Base-by-base conservation (phyloP, 2,329 filamentous ascomycete genomes). In the Camptophora hylomeconis region DNA sequence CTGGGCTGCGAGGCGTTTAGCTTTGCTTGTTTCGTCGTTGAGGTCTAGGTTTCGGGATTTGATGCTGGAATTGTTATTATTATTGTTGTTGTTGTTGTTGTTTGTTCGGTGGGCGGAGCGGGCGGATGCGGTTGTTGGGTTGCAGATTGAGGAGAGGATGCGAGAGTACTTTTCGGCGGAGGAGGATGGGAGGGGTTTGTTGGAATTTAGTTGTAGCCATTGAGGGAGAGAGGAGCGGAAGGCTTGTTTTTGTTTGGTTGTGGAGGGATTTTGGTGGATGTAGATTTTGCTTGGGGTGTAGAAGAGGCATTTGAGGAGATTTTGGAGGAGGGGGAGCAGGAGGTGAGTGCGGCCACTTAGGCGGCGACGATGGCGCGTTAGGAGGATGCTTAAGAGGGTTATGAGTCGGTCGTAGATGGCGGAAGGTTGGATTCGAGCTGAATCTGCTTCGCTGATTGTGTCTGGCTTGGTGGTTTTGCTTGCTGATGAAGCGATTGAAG, bases 261-360 rank as follows among this genome's bases (percentile, higher is more conserved):
- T 26, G 7, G 12, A 18, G 14, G 7, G 33, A 22, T 20, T 35
- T 32, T 2, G 26, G 24, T 16, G 28, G 45, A 45, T 7, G 45
- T 20, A 16, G 44, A 20, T 50, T 46, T 53, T 22, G 46, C 47
- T 29, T 57, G 57, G 9, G 58, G 61, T 4, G 55, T 57, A 44
- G 48, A 74, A 74, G 7, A 76, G 58, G 28, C 63, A 65, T 30
- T 58, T 55, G 2, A 75, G 49, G 2, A 76, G 58, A 8, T 51
- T 51, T 41, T 72, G 65, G 33, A 76, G 57, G 8, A 67, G 53
- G 1, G 61, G 58, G 5, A 73, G 50, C 10, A 76, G 50, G 7
- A 76, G 53, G 42, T 76, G 70, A 50, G 68, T 68, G 14, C 72
- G 67, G 5, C 70, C 70, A 19, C 67, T 65, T 7, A 76, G 53